A percentile compares a stretch with the other conserved stretches of the same genome.
Conservation (phyloP, 2,329 filamentous ascomycete species). For the Fusarium mundagurra region DNA sequence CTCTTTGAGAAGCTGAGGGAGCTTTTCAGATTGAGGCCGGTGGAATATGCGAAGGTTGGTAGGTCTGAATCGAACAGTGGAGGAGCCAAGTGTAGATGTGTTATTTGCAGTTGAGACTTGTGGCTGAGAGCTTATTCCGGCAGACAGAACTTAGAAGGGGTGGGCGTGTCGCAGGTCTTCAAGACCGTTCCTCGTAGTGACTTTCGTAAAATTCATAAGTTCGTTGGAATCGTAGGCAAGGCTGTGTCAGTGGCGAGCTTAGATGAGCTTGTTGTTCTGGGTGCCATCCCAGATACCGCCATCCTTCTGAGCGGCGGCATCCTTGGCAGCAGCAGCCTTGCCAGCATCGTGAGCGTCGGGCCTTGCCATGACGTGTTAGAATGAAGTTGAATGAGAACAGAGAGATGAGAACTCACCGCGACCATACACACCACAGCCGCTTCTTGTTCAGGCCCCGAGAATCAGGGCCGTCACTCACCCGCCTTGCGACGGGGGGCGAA, state of each 20-base stretch:
- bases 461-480: background rate
- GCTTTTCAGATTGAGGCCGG: slow-evolving; percentile 36
- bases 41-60: background rate
- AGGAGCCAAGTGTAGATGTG: background rate
- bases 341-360: too few species aligned
- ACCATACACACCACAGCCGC: background rate
- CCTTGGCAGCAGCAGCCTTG: too few species aligned
- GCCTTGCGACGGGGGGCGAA: background rate
- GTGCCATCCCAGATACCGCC: background rate
- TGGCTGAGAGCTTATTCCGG: background rate
- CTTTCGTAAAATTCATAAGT: background rate
- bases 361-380: background rate
- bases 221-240: background rate
- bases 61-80: too few species aligned
- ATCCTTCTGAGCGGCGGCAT: accelerated
- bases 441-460: background rate
- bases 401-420: background rate
- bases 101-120: background rate
- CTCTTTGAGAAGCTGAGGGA: slow-evolving; percentile 60
- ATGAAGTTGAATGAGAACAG: background rate
- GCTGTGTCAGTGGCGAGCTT: too few species aligned
- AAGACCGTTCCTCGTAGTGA: background rate
- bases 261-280: background rate
- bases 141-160: too few species aligned
- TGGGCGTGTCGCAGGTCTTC: background rate